phyloP scores from a whole-genome alignment of 2,329 filamentous ascomycete species.

The Neofusicoccum sp. region DNA sequence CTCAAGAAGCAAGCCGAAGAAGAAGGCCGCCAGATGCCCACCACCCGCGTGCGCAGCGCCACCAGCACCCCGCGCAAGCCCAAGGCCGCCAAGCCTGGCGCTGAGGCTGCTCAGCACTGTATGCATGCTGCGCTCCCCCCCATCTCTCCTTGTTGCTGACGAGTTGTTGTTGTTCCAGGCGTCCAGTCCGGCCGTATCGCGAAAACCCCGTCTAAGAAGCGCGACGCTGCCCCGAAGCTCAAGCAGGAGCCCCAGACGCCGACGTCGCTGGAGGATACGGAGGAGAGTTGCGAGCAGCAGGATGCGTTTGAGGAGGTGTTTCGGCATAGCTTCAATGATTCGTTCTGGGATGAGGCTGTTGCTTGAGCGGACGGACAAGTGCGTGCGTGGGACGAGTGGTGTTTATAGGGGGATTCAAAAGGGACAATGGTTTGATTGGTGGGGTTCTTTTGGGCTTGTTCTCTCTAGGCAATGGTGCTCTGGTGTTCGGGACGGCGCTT shows the following conservation, averaged over 20 bases:
- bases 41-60: conserved; percentile 14
- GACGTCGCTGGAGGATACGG: neutral
- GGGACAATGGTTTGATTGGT: too few species aligned
- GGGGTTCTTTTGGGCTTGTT: neutral
- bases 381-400: too few species aligned
- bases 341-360: neutral
- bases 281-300: neutral
- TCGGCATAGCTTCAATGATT: neutral
- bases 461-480: neutral
- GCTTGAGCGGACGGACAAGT: too few species aligned
- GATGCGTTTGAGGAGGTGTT: neutral
- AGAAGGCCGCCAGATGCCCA: conserved; percentile 22
- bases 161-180: neutral
- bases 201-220: conserved; percentile 15
- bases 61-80: conserved; percentile 26
- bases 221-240: neutral
- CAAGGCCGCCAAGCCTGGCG: conserved; percentile 20
- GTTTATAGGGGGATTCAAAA: too few species aligned
- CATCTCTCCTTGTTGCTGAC: neutral
- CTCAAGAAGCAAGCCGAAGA: conserved; percentile 35
- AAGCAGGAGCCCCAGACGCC: conserved; percentile 17
- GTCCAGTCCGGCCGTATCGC: conserved; percentile 2
- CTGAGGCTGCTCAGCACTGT: neutral
- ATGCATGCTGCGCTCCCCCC: neutral
- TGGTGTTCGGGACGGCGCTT: neutral